Conservation (phyloP, 2,329 filamentous ascomycete species). For the Alternaria brassicicola region DNA sequence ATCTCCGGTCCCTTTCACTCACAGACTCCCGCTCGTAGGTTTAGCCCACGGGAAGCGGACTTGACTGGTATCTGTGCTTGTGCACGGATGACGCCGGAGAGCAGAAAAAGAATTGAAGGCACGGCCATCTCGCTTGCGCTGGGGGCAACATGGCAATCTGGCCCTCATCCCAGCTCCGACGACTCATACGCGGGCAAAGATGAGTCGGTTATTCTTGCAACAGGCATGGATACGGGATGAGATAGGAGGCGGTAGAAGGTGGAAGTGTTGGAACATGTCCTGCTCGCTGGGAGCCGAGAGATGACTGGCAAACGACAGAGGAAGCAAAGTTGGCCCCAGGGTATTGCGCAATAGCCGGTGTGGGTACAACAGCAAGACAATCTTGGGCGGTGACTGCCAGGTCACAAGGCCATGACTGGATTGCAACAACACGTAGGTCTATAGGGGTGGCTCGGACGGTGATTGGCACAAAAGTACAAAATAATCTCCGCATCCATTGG, state of each 20-base stretch:
- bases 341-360: slow-evolving; percentile 32
- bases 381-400: slow-evolving; percentile 25
- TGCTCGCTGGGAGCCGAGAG: not conserved
- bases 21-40: slow-evolving; percentile 45
- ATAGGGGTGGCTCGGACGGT: slow-evolving; percentile 23
- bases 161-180: slow-evolving; percentile 25
- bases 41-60: slow-evolving; percentile 44
- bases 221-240: slow-evolving; percentile 38
- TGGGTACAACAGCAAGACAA: slow-evolving; percentile 14
- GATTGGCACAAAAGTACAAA: slow-evolving; percentile 38
- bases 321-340: slow-evolving; percentile 12
- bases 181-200: slow-evolving; percentile 26
- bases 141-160: slow-evolving; percentile 27
- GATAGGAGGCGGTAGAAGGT: slow-evolving; percentile 33
- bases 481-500: slow-evolving; percentile 44
- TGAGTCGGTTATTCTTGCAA: slow-evolving; percentile 31
- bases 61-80: slow-evolving; percentile 31
- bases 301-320: slow-evolving; percentile 5
- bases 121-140: slow-evolving; percentile 32
- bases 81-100: slow-evolving; percentile 45
- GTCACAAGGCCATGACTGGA: slow-evolving; percentile 32
- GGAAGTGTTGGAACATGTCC: slow-evolving; percentile 22
- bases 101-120: slow-evolving; percentile 33
- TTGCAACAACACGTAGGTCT: slow-evolving; percentile 20
- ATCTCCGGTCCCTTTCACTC: slow-evolving; percentile 37